Conservation (phyloP, 192 early-diverging fungal genomes). For the Rhizoclosmatium globosum region DNA sequence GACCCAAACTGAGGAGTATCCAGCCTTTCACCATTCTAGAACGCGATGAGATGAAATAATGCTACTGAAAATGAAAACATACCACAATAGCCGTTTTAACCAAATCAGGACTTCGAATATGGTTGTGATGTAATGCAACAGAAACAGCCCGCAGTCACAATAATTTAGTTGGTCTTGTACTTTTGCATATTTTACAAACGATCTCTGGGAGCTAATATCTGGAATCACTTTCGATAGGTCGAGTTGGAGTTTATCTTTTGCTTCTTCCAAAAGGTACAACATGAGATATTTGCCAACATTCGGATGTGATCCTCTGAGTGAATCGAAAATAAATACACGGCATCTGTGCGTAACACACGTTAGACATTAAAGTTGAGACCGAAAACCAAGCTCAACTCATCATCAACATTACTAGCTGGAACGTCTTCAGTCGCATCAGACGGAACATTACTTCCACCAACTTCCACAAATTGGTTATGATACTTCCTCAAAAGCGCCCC, state of each 20-base stretch:
- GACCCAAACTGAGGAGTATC: conserved; percentile 25
- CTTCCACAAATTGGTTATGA: neutral
- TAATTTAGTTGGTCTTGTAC: conserved; percentile 80
- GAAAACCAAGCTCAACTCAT: neutral
- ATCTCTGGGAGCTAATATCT: conserved; percentile 65
- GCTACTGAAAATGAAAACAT: neutral
- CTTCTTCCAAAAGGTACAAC: conserved; percentile 52
- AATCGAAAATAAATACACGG: conserved; percentile 71
- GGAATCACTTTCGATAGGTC: neutral
- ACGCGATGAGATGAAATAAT: neutral
- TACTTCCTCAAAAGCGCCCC: conserved; percentile 49
- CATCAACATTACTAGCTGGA: neutral
- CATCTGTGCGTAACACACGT: conserved; percentile 38
- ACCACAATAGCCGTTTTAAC: conserved; percentile 17
- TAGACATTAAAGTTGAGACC: neutral
- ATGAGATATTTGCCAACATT: conserved; percentile 47
- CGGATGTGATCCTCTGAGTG: conserved; percentile 59
- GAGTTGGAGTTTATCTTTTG: conserved; percentile 36
- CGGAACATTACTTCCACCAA: neutral
- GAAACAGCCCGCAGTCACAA: conserved; percentile 89
- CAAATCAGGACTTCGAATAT: conserved; percentile 63
- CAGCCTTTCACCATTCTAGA: neutral
- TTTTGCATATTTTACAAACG: conserved; percentile 36
- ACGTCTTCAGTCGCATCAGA: neutral
- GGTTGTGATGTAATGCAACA: conserved; percentile 79